Base-by-base conservation (phyloP, 495 filamentous ascomycete genomes). In the Geopyxis carbonaria region DNA sequence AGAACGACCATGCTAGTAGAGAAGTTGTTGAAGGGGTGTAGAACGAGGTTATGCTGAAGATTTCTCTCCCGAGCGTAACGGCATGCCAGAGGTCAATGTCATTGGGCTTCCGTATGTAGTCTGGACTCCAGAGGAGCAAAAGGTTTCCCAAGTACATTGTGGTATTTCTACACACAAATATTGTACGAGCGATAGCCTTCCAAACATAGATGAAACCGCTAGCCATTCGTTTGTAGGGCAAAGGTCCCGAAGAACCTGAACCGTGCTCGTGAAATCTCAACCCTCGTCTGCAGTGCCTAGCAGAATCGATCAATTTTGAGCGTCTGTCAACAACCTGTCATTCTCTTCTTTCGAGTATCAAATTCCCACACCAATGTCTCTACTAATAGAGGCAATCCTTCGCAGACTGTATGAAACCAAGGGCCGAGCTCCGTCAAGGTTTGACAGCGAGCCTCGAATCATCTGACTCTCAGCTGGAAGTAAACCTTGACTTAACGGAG, bases 31-130 rank as follows among this genome's bases (percentile, higher is more conserved):
- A 53, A 53, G 50, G 27, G 25, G 66, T 41, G 64, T 58, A 40
- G 64, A 63, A 46, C 64, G 70, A 45, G 38, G 63, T 51, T 51
- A 16, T 45, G 39, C 42, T 28, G 14, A 42, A 31, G 40, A 30
- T 38, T 41, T 45, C 51, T 20, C 40, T 45, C 51, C 33, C 51
- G 51, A 50, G 51, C 51, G 45, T 55, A 44, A 55, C 46, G 43
- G 40, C 37, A 52, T 50, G 37, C 51, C 46, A 44, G 39, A 37
- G 9, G 22, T 43, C n/a, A 39, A 55, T 41, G 42, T 28, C 33
- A 39, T 39, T 39, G 46, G 43, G 51, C 45, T 55, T 55, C 51
- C 40, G 51, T 55, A 18, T 51, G 51, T 55, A 40, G 22, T 38
- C 51, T 32, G 19, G 18, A 39, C 24, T 39, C 36, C n/a, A 6